Evolutionary conservation across 352 stramenopile genomes (phyloP).

Genomic region (Pythium sp.): DNA sequence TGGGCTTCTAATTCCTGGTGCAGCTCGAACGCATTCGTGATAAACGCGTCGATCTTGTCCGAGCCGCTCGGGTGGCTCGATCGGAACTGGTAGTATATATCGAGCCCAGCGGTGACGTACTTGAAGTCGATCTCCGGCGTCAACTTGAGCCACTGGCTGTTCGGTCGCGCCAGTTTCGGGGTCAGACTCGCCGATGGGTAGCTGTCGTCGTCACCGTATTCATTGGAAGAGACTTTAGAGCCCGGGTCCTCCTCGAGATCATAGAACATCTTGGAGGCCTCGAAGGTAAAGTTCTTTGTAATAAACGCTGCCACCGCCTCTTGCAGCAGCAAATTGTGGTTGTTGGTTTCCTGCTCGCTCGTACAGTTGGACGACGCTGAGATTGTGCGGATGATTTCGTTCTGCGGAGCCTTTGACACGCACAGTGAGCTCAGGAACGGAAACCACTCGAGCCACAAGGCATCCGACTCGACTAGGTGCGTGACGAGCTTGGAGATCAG

Average conservation of each 20-base stretch:
- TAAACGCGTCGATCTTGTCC: conserved; percentile 23
- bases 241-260: conserved; percentile 6
- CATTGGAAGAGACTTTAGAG: neutral
- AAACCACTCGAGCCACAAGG: neutral
- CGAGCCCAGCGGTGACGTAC: neutral
- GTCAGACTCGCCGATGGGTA: neutral
- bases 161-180: conserved; percentile 6
- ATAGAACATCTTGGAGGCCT: conserved; percentile 6
- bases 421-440: neutral
- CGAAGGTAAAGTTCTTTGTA: neutral
- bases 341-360: conserved; percentile 7
- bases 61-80: conserved; percentile 11
- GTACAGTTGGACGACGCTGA: neutral
- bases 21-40: conserved; percentile 17
- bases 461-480: neutral
- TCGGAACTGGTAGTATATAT: conserved; percentile 15
- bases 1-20: conserved; percentile 18
- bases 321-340: conserved; percentile 15
- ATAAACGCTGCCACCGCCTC: conserved; percentile 13
- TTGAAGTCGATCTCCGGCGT: conserved; percentile 5
- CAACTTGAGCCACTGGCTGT: conserved; percentile 7
- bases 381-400: conserved; percentile 7
- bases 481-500: conserved; percentile 1
- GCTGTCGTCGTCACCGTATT: neutral
- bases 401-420: neutral